Evolutionary conservation across 495 filamentous ascomycete species (phyloP).

Genomic region (Aspergillus funiculosus): DNA sequence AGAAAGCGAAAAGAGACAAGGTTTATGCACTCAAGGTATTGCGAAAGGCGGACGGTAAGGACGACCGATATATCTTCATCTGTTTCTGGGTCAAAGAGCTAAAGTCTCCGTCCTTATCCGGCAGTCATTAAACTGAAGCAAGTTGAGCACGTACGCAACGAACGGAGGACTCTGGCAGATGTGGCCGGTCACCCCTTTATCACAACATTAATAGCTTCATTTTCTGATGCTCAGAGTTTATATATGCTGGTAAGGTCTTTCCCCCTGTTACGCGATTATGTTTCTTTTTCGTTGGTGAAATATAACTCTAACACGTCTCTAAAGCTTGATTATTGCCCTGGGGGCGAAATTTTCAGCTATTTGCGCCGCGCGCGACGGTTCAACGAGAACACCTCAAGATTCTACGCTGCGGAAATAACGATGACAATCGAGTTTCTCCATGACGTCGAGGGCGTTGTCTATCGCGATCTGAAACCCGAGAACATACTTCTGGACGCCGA

Average conservation of each 20-base stretch:
- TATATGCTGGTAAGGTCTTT: slow-evolving; percentile 73
- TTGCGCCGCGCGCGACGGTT: slow-evolving; percentile 80
- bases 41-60: slow-evolving; percentile 73
- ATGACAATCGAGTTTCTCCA: slow-evolving; percentile 90
- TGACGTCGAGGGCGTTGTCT: slow-evolving; percentile 76
- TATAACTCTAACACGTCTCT: slow-evolving; percentile 24
- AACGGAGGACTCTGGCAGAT: slow-evolving; percentile 77
- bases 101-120: not conserved
- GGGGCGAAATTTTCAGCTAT: slow-evolving; percentile 94
- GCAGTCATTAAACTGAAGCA: slow-evolving; percentile 93
- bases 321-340: slow-evolving; percentile 88
- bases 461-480: slow-evolving; percentile 93
- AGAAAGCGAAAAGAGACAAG: slow-evolving; percentile 52
- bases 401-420: slow-evolving; percentile 95
- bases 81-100: not conserved
- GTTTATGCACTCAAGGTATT: slow-evolving; percentile 93
- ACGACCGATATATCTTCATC: slow-evolving; percentile 6
- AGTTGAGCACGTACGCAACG: slow-evolving; percentile 93
- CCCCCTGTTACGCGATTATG: not conserved
- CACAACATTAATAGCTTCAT: slow-evolving; percentile 82
- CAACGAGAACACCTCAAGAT: slow-evolving; percentile 75
- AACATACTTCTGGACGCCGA: slow-evolving; percentile 89
- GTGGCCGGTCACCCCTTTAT: slow-evolving; percentile 94
- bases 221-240: slow-evolving; percentile 80
- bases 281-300: slow-evolving; percentile 4